Conservation (phyloP, 768 basidiomycete genomes). For the Jaapia argillacea region DNA sequence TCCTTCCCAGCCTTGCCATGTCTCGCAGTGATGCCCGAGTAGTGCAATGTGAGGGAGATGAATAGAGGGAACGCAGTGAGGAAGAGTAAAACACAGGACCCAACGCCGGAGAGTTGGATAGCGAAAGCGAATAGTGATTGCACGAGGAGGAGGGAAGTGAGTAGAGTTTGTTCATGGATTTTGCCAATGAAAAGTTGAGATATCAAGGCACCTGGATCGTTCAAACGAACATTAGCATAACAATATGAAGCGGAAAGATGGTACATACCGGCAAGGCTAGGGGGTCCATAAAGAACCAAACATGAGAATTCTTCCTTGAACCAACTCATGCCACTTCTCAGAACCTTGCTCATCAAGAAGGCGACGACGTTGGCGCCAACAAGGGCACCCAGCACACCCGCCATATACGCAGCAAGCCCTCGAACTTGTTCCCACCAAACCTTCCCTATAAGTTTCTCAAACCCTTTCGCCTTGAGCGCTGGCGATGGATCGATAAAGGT, state of each 20-base stretch:
- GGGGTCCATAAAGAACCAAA: slow-evolving; percentile 64
- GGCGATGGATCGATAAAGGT: no score
- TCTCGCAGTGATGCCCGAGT: slow-evolving; percentile 21
- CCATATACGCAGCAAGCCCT: slow-evolving; percentile 38
- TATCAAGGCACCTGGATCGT: slow-evolving; percentile 43
- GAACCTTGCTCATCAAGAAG: slow-evolving; percentile 45
- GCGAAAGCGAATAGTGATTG: slow-evolving; percentile 44
- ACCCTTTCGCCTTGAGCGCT: slow-evolving; percentile 22
- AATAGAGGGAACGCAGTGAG: slow-evolving; percentile 50
- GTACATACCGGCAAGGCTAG: slow-evolving; percentile 62
- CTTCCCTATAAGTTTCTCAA: slow-evolving; percentile 3
- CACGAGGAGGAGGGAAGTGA: slow-evolving; percentile 51
- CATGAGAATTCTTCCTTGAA: slow-evolving; percentile 60
- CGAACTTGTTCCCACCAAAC: slow-evolving; percentile 31
- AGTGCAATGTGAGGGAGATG: slow-evolving; percentile 43
- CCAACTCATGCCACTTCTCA: slow-evolving; percentile 79
- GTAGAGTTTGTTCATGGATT: slow-evolving; percentile 48
- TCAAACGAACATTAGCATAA: neutral
- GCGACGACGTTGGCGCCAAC: slow-evolving; percentile 65
- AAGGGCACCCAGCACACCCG: slow-evolving; percentile 46
- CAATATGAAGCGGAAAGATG: neutral
- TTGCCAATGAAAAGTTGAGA: slow-evolving; percentile 50
- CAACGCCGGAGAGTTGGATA: slow-evolving; percentile 59
- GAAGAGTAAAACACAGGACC: slow-evolving; percentile 71
- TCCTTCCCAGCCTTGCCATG: slow-evolving; percentile 21